A percentile compares a stretch with the other conserved stretches of the same genome.
phyloP scores from a whole-genome alignment of 1,139 yeast genomes.

The Magnusiomyces ingens region DNA sequence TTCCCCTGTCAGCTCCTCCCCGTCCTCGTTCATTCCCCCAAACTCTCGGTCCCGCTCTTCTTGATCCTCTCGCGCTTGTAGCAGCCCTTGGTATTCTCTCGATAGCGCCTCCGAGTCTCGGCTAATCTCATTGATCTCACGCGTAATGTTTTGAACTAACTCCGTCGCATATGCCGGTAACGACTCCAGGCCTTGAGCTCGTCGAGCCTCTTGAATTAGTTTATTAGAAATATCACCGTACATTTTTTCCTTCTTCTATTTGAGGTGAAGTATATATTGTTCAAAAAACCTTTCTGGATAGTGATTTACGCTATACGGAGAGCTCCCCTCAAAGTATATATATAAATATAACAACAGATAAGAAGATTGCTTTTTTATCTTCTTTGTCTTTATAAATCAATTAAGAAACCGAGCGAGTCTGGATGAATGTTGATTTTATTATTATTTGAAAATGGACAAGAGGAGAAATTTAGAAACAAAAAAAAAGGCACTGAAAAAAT shows the following conservation, averaged over 20 bases:
- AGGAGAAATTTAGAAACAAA: too few species aligned
- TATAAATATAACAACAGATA: neutral
- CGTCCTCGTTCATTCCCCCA: neutral
- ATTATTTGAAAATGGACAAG: too few species aligned
- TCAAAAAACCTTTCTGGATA: neutral
- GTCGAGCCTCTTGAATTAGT: slow-evolving; percentile 73
- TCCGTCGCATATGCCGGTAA: slow-evolving; percentile 73
- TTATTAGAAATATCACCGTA: slow-evolving; percentile 85
- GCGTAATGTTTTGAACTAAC: slow-evolving; percentile 55
- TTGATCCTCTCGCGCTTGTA: slow-evolving; percentile 18
- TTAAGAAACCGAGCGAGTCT: too few species aligned
- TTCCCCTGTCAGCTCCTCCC: slow-evolving; percentile 19
- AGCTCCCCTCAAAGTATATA: neutral
- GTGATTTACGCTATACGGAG: too few species aligned
- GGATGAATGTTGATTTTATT: too few species aligned
- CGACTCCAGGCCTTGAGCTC: slow-evolving; percentile 59
- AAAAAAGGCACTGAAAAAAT: too few species aligned
- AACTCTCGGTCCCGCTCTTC: slow-evolving; percentile 26
- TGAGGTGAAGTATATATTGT: neutral
- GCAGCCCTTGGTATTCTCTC: slow-evolving; percentile 20
- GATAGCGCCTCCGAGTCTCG: slow-evolving; percentile 49
- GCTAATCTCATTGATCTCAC: slow-evolving; percentile 37
- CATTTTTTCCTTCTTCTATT: slow-evolving; percentile 42
- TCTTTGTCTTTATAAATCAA: neutral
- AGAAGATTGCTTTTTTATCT: neutral